Base-by-base conservation (phyloP, 1,284 basidiomycete genomes). In the Fereydounia khargensis region DNA sequence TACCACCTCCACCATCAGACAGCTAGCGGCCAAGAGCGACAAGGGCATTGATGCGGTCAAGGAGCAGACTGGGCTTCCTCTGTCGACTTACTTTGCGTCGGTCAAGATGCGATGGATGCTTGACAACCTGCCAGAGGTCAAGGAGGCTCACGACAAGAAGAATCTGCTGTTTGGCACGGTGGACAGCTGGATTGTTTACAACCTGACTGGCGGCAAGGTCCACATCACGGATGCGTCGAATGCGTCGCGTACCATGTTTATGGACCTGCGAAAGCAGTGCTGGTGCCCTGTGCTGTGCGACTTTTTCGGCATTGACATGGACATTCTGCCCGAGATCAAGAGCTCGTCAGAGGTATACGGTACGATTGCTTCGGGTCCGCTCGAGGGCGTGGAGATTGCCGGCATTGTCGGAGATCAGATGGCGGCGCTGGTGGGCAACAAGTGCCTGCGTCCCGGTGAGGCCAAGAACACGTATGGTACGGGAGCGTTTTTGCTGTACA, bases 101-200 rank as follows among this genome's bases (percentile, higher is more conserved):
- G 86, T 94, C 78, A 98, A 97, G 79, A 81, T 96, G 49, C 84
- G 88, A 35, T 98, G 94, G 94, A 91, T 98, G 87, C 83, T 95
- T 53, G 88, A 94, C 76, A 85, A 97, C 76, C 78, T 88, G 63
- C 81, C 83, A n/a, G 83, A 84, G 27, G 91, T 97, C 35, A 78
- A 81, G 36, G 81, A 83, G 50, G 92, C 94, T 0, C 86, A 92
- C 74, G 85, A 88, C 30, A 79, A 82, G 37, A 89, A 90, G 73
- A 84, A 89, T 63, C 81, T 98, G 23, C 79, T 86, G 35, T 92
- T 96, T 68, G 94, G 94, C 23, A 98, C 95, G 0, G 86, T 98
- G 45, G 95, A 98, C 77, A 90, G 88, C 24, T 98, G 94, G 91
- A 83, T 97, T 45, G 83, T 87, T 58, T 96, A 91, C 78, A 89